These are phyloP conservation scores for Diversispora epigaea DNA, from an alignment of 192 early-diverging fungal species.

Conservation along the genomic window DNA sequence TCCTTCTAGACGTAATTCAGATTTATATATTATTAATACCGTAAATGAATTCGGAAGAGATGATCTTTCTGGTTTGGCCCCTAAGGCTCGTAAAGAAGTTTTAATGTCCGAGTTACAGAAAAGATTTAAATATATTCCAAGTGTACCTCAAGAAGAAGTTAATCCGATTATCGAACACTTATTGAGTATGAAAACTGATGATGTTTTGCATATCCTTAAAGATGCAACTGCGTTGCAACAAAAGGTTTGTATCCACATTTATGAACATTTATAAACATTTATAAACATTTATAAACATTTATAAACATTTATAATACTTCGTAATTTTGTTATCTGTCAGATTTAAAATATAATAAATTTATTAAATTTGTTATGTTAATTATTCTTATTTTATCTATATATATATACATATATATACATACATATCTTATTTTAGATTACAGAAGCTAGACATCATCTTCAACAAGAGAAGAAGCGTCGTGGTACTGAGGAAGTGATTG, in stretches of 20 bases:
- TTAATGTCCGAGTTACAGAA: conserved; percentile 34
- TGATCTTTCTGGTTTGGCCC: conserved; percentile 17
- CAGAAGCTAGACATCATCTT: conserved; percentile 16
- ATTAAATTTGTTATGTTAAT: not conserved
- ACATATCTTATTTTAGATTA: not conserved
- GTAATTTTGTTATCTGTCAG: not conserved
- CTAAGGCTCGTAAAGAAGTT: conserved; percentile 29
- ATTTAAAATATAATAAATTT: not conserved
- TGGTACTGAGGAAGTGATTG: not conserved
- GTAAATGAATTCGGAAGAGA: conserved; percentile 28
- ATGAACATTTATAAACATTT: not conserved
- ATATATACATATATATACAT: not conserved
- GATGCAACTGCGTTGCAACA: conserved; percentile 17
- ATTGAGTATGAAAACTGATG: conserved; percentile 12
- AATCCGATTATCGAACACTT: conserved; percentile 31
- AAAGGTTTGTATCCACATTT: conserved; percentile 3
- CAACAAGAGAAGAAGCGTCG: conserved; percentile 10
- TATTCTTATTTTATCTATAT: not conserved
- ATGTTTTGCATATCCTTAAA: conserved; percentile 26
- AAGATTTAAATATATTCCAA: conserved; percentile 28
- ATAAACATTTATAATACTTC: not conserved
- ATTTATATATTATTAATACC: conserved; percentile 10
- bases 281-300: not conserved
- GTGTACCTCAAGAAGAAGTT: conserved; percentile 29
- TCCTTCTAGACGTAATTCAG: conserved; percentile 31